phyloP scores from a whole-genome alignment of 1,284 basidiomycete species.

The Ceratobasidium sp. region DNA sequence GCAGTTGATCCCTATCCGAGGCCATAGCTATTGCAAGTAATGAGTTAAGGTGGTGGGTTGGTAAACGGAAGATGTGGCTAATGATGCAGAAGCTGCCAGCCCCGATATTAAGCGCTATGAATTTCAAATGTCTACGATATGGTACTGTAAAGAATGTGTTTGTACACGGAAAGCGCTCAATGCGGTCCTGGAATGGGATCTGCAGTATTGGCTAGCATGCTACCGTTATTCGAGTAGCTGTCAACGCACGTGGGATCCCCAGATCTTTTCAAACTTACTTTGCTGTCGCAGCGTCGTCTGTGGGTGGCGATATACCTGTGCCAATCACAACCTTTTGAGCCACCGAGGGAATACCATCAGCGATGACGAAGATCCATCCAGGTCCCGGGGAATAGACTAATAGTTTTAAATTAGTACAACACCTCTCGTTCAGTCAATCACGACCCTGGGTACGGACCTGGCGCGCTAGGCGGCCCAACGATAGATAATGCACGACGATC shows the following conservation, averaged over 20 bases:
- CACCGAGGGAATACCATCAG: slow-evolving; percentile 86
- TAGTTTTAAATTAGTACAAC: background rate
- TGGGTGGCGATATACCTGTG: slow-evolving; percentile 63
- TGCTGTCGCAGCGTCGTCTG: slow-evolving; percentile 48
- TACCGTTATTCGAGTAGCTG: background rate
- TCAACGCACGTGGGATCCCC: background rate
- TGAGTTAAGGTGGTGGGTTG: slow-evolving; percentile 9
- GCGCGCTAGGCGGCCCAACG: slow-evolving; percentile 66
- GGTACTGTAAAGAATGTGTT: too few relatives aligned
- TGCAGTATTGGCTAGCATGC: slow-evolving; percentile 34
- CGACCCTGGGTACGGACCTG: background rate
- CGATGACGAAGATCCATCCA: slow-evolving; percentile 81
- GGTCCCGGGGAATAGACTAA: slow-evolving; percentile 76
- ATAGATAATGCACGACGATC: slow-evolving; percentile 63
- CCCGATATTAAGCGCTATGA: slow-evolving; percentile 5
- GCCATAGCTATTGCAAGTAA: slow-evolving; percentile 52
- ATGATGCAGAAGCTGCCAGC: background rate
- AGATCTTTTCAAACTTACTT: slow-evolving; percentile 36
- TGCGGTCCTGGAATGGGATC: slow-evolving; percentile 1
- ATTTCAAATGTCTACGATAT: slow-evolving; percentile 2
- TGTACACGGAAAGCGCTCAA: background rate
- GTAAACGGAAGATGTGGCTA: slow-evolving; percentile 13
- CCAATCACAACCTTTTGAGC: slow-evolving; percentile 83
- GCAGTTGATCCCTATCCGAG: slow-evolving; percentile 79
- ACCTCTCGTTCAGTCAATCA: background rate